Conservation (phyloP, 306 rosid species). For the Dryas alaskensis region DNA sequence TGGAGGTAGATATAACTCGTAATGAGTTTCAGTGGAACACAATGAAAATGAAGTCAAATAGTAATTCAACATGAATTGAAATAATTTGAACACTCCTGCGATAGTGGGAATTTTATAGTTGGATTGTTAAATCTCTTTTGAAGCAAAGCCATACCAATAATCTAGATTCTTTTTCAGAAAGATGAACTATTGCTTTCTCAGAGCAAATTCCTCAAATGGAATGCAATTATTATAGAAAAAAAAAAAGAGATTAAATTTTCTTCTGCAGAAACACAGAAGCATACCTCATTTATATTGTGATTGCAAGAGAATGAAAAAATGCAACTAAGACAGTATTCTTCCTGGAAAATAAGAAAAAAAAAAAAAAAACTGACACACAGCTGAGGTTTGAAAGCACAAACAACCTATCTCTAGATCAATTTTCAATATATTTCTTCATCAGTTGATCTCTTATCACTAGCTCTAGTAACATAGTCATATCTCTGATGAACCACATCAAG, state of each 20-base stretch:
- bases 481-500: neutral
- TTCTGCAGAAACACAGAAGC: neutral
- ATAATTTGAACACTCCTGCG: neutral
- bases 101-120: constrained; percentile 13
- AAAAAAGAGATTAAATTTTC: neutral
- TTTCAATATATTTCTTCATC: neutral
- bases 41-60: constrained; percentile 14
- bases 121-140: constrained; percentile 26
- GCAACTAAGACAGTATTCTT: neutral
- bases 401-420: neutral
- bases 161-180: constrained; percentile 18
- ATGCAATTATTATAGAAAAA: neutral
- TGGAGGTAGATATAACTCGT: constrained; percentile 18
- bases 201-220: constrained; percentile 10
- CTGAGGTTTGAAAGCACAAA: constrained; percentile 2
- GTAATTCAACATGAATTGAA: constrained; percentile 6
- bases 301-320: neutral
- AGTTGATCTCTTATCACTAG: neutral
- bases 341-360: neutral
- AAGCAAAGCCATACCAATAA: constrained; percentile 14
- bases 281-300: neutral
- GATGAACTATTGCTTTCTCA: constrained; percentile 28
- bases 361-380: neutral
- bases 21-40: constrained; percentile 8
- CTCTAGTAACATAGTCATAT: constrained; percentile 4